These are phyloP conservation scores for Desmodesmus armatus DNA, from an alignment of 139 green algal species.

Conservation along the genomic window DNA sequence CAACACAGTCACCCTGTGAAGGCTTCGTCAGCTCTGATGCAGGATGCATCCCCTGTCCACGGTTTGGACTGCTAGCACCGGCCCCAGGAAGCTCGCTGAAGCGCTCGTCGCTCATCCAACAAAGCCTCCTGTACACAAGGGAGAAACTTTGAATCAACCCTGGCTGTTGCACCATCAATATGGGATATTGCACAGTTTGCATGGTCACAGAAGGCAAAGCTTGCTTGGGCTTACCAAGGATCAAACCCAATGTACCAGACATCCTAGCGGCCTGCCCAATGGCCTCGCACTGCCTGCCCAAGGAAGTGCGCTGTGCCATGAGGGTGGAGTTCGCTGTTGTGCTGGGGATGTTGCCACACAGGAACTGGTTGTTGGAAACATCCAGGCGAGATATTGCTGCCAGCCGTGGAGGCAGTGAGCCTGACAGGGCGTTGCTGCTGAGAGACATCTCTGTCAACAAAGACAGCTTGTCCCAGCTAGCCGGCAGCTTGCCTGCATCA, in stretches of 20 bases:
- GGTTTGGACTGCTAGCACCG: no score
- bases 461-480: conserved; percentile 16
- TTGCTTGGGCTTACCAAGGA: background rate
- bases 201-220: background rate
- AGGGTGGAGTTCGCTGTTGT: background rate
- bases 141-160: no score
- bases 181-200: no score
- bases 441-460: background rate
- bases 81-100: no score
- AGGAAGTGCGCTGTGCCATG: no score
- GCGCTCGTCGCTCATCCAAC: no score
- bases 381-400: conserved; percentile 3
- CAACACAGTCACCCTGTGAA: background rate
- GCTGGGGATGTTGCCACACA: background rate
- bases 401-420: background rate
- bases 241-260: background rate
- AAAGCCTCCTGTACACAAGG: no score
- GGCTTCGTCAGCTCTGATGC: no score
- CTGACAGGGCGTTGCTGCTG: conserved; percentile 17
- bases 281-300: background rate
- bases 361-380: conserved; percentile 14
- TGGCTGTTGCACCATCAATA: no score
- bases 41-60: no score
- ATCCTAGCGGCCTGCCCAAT: background rate
- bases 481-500: conserved; percentile 16